Conservation (phyloP, 1,284 basidiomycete species). For the Thecaphora frezii region DNA sequence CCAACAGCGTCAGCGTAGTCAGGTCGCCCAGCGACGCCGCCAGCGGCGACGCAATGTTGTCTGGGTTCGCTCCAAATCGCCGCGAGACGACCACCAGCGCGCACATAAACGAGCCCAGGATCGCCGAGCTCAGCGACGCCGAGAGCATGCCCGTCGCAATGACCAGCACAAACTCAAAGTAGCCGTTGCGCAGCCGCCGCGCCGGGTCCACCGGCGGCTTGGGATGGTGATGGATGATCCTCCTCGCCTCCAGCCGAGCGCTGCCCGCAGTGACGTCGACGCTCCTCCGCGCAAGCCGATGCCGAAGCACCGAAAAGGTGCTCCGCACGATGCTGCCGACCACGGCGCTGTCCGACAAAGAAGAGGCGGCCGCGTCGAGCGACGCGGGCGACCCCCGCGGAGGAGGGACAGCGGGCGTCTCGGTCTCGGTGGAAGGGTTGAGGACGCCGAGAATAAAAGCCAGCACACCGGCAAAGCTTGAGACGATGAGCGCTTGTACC, state of each 20-base stretch:
- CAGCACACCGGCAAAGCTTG: slow-evolving; percentile 79
- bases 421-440: slow-evolving; percentile 16
- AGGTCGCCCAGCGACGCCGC: slow-evolving; percentile 91
- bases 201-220: slow-evolving; percentile 54
- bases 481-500: slow-evolving; percentile 88
- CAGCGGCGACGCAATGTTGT: slow-evolving; percentile 92
- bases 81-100: slow-evolving; percentile 78
- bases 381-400: too few relatives aligned
- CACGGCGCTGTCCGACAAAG: slow-evolving; percentile 1
- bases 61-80: slow-evolving; percentile 77
- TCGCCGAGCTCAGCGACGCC: slow-evolving; percentile 74
- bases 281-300: slow-evolving; percentile 5
- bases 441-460: slow-evolving; percentile 70
- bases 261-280: slow-evolving; percentile 7
- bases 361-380: neutral
- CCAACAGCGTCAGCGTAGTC: slow-evolving; percentile 68
- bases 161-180: slow-evolving; percentile 73
- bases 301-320: neutral
- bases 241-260: slow-evolving; percentile 20
- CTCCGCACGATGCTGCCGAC: neutral
- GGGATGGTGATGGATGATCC: slow-evolving; percentile 54
- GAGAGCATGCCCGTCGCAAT: slow-evolving; percentile 86
- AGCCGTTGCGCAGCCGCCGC: slow-evolving; percentile 56
- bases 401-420: slow-evolving; percentile 7
- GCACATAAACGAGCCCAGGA: slow-evolving; percentile 92